Conservation (phyloP, 1,284 basidiomycete genomes). For the Amylostereum areolatum region DNA sequence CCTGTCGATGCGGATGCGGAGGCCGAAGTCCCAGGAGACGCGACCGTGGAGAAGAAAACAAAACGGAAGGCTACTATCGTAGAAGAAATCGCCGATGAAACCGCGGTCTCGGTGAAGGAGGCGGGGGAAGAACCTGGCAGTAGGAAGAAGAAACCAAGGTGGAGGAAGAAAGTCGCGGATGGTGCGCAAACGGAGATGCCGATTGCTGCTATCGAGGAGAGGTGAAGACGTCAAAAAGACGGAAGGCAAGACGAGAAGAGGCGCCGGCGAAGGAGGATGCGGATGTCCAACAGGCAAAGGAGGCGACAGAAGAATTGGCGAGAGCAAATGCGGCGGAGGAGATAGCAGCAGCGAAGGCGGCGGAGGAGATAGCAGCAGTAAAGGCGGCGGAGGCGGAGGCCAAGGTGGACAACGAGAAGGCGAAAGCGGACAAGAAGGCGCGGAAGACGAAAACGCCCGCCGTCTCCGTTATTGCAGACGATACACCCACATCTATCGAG, state of each 20-base stretch:
- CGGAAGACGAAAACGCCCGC: conserved; percentile 6
- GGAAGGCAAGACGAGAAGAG: neutral
- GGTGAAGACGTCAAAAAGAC: conserved; percentile 2
- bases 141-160: neutral
- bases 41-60: neutral
- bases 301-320: neutral
- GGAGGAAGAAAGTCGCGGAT: neutral
- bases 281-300: neutral
- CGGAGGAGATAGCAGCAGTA: neutral
- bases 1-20: neutral
- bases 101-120: neutral
- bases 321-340: neutral
- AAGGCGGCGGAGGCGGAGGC: neutral
- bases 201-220: conserved; percentile 3
- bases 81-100: neutral
- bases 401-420: conserved; percentile 2
- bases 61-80: neutral
- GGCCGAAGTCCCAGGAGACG: neutral
- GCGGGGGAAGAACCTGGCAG: neutral
- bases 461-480: conserved; percentile 5
- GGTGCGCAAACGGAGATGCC: neutral
- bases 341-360: neutral
- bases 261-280: neutral
- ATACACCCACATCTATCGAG: neutral
- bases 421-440: conserved; percentile 5